phyloP scores from a whole-genome alignment of 2,329 filamentous ascomycete genomes.

The Venturiaceae sp. region DNA sequence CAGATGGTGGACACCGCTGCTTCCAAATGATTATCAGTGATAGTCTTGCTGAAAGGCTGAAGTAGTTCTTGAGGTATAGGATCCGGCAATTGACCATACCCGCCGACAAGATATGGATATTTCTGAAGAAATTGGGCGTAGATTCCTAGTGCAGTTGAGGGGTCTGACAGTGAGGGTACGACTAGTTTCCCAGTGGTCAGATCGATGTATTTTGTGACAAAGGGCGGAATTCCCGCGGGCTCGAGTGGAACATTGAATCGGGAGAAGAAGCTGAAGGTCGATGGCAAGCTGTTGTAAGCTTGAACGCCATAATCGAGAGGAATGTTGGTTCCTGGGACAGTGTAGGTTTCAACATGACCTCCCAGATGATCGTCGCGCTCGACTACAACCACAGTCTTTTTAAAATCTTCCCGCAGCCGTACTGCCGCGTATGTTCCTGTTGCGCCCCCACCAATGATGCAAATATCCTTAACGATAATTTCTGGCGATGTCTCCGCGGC shows the following conservation, averaged over 20 bases:
- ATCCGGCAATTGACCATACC: not conserved
- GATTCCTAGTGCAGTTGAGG: not conserved
- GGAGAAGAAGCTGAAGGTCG: not conserved
- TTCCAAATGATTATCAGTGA: not conserved
- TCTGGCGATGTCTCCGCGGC: too few species aligned
- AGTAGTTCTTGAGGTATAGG: not conserved
- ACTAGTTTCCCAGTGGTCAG: not conserved
- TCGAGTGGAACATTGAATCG: not conserved
- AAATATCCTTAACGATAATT: slow-evolving; percentile 9
- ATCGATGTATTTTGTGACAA: not conserved
- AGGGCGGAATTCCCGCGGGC: not conserved
- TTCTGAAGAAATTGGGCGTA: not conserved
- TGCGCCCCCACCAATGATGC: slow-evolving; percentile 12
- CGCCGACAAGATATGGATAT: not conserved
- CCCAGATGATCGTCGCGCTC: slow-evolving; percentile 8
- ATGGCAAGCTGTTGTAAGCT: not conserved
- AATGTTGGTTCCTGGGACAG: not conserved
- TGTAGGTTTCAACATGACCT: not conserved
- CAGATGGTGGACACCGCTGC: not conserved
- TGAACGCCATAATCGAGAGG: not conserved
- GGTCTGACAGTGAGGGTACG: not conserved
- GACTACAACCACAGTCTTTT: slow-evolving; percentile 10
- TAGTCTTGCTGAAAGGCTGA: slow-evolving; percentile 1
- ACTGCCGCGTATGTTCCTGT: slow-evolving; percentile 12
- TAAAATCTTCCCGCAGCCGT: slow-evolving; percentile 10